These are phyloP conservation scores for Bipolaris cookei DNA, from an alignment of 2,329 filamentous ascomycete genomes.

Conservation along the genomic window DNA sequence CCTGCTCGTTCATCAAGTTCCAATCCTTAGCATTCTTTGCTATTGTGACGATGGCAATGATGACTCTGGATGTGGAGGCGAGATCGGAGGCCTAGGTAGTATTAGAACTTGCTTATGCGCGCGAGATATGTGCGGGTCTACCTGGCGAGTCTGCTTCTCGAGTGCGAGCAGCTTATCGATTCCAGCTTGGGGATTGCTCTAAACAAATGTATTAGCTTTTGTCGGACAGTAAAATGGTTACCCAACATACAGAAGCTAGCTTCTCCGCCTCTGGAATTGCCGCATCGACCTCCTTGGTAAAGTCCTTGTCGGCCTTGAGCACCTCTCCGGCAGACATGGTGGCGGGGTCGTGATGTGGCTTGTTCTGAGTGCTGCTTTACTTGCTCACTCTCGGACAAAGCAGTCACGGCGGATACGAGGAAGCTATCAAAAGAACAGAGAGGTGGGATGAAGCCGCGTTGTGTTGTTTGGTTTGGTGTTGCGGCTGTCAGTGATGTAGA, in stretches of 20 bases:
- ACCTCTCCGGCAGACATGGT: conserved; percentile 79
- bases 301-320: conserved; percentile 98
- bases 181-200: conserved; percentile 81
- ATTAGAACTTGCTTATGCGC: conserved; percentile 29
- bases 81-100: conserved; percentile 84
- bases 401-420: background rate
- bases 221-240: background rate
- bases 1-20: conserved; percentile 95
- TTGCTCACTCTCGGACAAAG: conserved; percentile 1
- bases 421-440: background rate
- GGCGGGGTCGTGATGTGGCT: conserved; percentile 31
- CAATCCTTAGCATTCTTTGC: conserved; percentile 93
- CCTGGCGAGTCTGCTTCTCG: conserved; percentile 98
- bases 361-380: background rate
- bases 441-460: conserved; percentile 11
- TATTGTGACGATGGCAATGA: conserved; percentile 89
- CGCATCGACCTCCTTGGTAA: conserved; percentile 92
- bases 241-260: conserved; percentile 75
- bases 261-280: conserved; percentile 88
- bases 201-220: conserved; percentile 26
- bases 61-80: conserved; percentile 86
- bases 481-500: conserved; percentile 26
- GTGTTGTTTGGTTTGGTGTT: conserved; percentile 26
- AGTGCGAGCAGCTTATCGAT: conserved; percentile 91
- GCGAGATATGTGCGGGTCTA: conserved; percentile 49